Conservation (phyloP, 495 filamentous ascomycete genomes). For the Lasiosphaeria ovina region DNA sequence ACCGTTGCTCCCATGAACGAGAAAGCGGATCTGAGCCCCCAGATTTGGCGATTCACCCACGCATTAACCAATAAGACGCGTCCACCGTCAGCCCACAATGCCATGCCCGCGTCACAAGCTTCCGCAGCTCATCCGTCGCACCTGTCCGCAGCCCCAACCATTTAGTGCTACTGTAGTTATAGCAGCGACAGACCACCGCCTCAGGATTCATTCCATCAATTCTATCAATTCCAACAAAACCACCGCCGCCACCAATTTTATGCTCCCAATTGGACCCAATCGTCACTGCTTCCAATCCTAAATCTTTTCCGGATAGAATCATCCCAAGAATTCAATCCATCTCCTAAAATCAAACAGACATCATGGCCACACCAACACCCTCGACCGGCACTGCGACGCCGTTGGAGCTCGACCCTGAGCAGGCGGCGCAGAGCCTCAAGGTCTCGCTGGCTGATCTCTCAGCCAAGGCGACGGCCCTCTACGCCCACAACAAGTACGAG, state of each 20-base stretch:
- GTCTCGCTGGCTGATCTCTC: slow-evolving; percentile 58
- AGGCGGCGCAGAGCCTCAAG: slow-evolving; percentile 44
- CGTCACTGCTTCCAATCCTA: not conserved
- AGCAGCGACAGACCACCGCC: too few species aligned
- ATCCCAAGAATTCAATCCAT: not conserved
- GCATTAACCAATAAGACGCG: slow-evolving; percentile 32
- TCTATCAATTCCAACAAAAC: slow-evolving; percentile 3
- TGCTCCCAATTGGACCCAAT: too few species aligned
- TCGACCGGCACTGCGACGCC: slow-evolving; percentile 35
- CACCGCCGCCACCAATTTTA: not conserved
- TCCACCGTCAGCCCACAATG: slow-evolving; percentile 15
- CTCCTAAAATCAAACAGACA: not conserved
- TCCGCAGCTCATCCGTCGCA: slow-evolving; percentile 2
- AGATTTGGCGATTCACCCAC: not conserved
- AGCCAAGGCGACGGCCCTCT: slow-evolving; percentile 57
- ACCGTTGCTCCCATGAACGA: too few species aligned
- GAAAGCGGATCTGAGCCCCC: too few species aligned
- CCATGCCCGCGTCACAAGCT: slow-evolving; percentile 29
- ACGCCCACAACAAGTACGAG: slow-evolving; percentile 81
- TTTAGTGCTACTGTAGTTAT: not conserved
- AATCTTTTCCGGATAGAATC: not conserved
- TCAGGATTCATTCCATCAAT: not conserved
- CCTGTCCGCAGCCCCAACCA: slow-evolving; percentile 1
- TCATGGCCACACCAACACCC: slow-evolving; percentile 28
- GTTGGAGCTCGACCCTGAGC: slow-evolving; percentile 39